A percentile compares a stretch with the other conserved stretches of the same genome.
Conservation (phyloP, 2,329 filamentous ascomycete genomes). For the Neonectria faginata region DNA sequence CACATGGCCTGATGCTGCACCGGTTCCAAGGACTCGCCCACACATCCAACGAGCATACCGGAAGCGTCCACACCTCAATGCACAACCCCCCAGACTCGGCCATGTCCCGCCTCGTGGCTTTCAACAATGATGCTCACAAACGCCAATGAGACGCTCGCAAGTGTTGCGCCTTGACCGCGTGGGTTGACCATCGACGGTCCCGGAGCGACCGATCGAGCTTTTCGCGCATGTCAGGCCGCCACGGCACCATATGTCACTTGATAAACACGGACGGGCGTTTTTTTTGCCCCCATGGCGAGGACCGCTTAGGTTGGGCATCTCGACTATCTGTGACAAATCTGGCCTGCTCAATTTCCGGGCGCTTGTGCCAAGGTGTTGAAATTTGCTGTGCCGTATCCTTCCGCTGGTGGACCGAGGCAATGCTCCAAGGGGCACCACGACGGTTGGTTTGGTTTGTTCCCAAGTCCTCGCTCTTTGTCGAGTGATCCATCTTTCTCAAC, state of each 20-base stretch:
- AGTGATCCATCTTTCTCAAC: neutral
- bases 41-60: neutral
- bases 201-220: neutral
- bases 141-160: constrained; percentile 2
- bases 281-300: neutral
- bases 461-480: neutral
- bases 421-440: neutral
- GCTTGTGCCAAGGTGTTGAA: constrained; percentile 2
- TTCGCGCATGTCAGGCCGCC: neutral
- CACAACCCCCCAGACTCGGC: constrained; percentile 12
- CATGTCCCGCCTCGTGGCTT: constrained; percentile 6
- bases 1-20: constrained; percentile 17
- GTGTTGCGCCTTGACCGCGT: constrained; percentile 4
- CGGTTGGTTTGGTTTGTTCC: neutral
- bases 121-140: constrained; percentile 4
- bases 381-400: neutral
- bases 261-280: neutral
- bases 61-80: constrained; percentile 25
- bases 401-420: constrained; percentile 5
- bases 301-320: neutral
- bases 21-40: neutral
- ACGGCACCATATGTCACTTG: constrained; percentile 6
- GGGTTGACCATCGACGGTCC: constrained; percentile 1
- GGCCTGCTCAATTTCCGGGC: neutral
- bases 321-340: neutral